These are phyloP conservation scores for Dalbergia oliveri DNA, from an alignment of 306 rosid genomes.

Conservation along the genomic window DNA sequence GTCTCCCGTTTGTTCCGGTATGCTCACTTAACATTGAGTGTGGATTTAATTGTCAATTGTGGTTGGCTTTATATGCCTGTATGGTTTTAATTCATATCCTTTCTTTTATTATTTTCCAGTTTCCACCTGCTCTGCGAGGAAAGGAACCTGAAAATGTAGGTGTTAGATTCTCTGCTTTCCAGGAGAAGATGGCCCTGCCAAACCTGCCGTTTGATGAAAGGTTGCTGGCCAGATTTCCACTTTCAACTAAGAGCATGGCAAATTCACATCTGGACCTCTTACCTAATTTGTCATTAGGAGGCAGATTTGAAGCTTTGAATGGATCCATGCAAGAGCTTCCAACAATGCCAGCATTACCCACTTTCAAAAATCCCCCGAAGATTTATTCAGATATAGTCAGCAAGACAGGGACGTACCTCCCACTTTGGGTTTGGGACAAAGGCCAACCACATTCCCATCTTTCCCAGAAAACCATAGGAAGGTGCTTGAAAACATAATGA, in stretches of 20 bases:
- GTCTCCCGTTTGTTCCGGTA: conserved; percentile 73
- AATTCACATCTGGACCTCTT: conserved; percentile 75
- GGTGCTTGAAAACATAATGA: conserved; percentile 98
- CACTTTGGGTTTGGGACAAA: conserved; percentile 82
- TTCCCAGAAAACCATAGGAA: conserved; percentile 95
- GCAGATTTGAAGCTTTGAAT: conserved; percentile 67
- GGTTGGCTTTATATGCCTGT: conserved; percentile 29
- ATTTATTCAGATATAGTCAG: conserved; percentile 73
- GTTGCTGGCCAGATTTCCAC: conserved; percentile 80
- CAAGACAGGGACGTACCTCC: conserved; percentile 77
- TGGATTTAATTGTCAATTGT: conserved; percentile 36
- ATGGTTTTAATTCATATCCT: conserved; percentile 38
- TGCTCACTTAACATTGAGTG: conserved; percentile 36
- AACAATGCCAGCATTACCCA: conserved; percentile 77
- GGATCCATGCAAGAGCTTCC: conserved; percentile 77
- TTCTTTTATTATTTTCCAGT: conserved; percentile 50
- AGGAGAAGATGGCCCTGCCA: conserved; percentile 77
- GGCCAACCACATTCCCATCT: conserved; percentile 68
- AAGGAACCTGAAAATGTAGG: conserved; percentile 56
- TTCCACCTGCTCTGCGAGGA: conserved; percentile 62
- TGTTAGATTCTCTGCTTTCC: conserved; percentile 69
- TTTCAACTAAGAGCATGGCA: conserved; percentile 64
- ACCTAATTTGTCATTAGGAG: conserved; percentile 82
- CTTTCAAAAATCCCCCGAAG: conserved; percentile 78
- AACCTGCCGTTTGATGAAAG: conserved; percentile 88